Evolutionary conservation across 2,329 filamentous ascomycete genomes (phyloP).

Genomic region (Claviceps sorghi): DNA sequence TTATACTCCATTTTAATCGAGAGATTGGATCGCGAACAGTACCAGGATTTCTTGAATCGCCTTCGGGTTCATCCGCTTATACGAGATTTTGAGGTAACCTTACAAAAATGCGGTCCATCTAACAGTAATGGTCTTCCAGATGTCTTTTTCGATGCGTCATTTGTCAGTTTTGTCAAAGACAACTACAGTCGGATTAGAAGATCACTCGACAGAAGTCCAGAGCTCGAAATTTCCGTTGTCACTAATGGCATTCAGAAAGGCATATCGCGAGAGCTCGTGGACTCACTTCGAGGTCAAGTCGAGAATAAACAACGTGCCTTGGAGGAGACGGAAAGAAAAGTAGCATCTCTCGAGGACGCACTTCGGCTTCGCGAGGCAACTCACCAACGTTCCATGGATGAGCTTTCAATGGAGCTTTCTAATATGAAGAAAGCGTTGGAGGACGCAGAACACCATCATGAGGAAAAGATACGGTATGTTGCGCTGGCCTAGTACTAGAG

Average conservation of each 20-base stretch:
- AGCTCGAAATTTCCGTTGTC: conserved; percentile 68
- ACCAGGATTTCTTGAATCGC: conserved; percentile 65
- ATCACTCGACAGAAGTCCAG: conserved; percentile 82
- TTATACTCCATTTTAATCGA: conserved; percentile 65
- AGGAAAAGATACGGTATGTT: conserved; percentile 38
- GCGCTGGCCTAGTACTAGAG: neutral
- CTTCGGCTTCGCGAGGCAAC: conserved; percentile 61
- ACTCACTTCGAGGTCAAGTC: conserved; percentile 64
- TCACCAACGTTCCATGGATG: conserved; percentile 51
- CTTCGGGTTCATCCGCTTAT: conserved; percentile 65
- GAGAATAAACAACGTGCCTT: conserved; percentile 51
- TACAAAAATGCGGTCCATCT: conserved; percentile 46
- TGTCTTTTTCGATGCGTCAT: conserved; percentile 72
- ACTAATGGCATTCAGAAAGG: conserved; percentile 72
- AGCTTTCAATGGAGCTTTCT: conserved; percentile 16
- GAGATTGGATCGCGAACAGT: conserved; percentile 71
- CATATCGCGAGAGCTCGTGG: conserved; percentile 85
- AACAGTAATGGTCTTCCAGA: conserved; percentile 47
- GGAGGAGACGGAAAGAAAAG: conserved; percentile 30
- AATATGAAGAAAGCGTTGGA: conserved; percentile 18
- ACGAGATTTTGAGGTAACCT: conserved; percentile 77
- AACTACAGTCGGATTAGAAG: conserved; percentile 77
- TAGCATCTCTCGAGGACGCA: conserved; percentile 34
- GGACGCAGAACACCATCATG: conserved; percentile 13
- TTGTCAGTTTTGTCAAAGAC: conserved; percentile 90